Evolutionary conservation across 345 rosid genomes (phyloP).

Genomic region (Lepidium didymum): DNA sequence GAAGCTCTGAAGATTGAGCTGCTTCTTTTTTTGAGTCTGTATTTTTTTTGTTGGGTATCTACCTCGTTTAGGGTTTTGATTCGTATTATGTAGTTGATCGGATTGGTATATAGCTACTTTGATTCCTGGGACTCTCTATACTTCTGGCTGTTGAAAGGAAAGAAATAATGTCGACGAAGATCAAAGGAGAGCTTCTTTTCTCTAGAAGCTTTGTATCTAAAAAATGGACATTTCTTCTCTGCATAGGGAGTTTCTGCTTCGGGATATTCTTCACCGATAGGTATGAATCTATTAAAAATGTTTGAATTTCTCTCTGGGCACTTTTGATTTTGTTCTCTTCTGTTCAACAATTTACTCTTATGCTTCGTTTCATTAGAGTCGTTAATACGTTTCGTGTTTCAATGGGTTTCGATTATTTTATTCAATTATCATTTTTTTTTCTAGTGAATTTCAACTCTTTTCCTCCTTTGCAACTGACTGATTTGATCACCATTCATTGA

Average conservation of each 20-base stretch:
- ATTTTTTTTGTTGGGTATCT: not conserved
- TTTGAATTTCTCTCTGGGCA: not conserved
- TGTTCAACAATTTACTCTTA: not conserved
- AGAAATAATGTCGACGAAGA: constrained; percentile 48
- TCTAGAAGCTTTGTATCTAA: constrained; percentile 45
- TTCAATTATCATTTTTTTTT: not conserved
- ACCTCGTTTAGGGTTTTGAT: not conserved
- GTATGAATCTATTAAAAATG: not conserved
- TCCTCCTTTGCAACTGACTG: not conserved
- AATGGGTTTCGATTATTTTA: not conserved
- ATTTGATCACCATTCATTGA: not conserved
- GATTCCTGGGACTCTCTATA: not conserved
- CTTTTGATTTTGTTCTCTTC: not conserved
- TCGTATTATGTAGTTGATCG: not conserved
- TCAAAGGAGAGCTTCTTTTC: constrained; percentile 50
- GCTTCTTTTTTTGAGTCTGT: not conserved
- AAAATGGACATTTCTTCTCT: constrained; percentile 69
- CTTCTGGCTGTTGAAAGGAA: not conserved
- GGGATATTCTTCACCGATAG: constrained; percentile 75
- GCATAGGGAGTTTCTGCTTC: constrained; percentile 70
- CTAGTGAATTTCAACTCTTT: not conserved
- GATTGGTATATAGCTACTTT: not conserved
- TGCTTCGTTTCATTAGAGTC: not conserved
- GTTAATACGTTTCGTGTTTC: not conserved
- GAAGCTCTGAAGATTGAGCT: constrained; percentile 10